These are phyloP conservation scores for Inga leiocalycina DNA, from an alignment of 306 rosid genomes.

Conservation along the genomic window DNA sequence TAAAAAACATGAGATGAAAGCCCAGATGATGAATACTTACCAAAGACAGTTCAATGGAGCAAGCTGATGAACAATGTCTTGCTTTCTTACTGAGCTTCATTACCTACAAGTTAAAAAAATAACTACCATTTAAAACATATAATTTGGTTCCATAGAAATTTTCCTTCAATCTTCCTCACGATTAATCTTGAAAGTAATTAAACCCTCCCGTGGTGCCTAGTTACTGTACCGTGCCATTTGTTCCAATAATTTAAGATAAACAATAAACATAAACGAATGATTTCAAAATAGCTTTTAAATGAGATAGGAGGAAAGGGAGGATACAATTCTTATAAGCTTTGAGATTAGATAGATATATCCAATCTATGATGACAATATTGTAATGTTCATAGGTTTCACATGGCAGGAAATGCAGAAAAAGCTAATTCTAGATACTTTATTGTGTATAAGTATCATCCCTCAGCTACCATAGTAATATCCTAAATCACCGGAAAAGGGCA, in stretches of 20 bases:
- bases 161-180: not conserved
- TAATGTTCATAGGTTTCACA: not conserved
- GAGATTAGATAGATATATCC: not conserved
- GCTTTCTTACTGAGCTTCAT: not conserved
- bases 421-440: not conserved
- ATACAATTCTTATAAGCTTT: not conserved
- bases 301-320: not conserved
- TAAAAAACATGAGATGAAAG: not conserved
- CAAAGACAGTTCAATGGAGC: not conserved
- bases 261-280: not conserved
- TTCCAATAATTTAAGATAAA: not conserved
- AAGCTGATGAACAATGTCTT: not conserved
- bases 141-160: not conserved
- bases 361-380: not conserved
- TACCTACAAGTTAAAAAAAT: not conserved
- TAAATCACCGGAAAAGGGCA: not conserved
- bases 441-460: not conserved
- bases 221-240: not conserved
- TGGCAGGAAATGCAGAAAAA: not conserved
- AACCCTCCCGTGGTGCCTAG: not conserved
- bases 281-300: not conserved
- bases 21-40: not conserved
- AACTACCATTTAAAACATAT: not conserved
- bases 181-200: not conserved
- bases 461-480: not conserved